A percentile compares a stretch with the other conserved stretches of the same genome.
Conservation (phyloP, 2,329 filamentous ascomycete species). For the Fusarium proliferatum region DNA sequence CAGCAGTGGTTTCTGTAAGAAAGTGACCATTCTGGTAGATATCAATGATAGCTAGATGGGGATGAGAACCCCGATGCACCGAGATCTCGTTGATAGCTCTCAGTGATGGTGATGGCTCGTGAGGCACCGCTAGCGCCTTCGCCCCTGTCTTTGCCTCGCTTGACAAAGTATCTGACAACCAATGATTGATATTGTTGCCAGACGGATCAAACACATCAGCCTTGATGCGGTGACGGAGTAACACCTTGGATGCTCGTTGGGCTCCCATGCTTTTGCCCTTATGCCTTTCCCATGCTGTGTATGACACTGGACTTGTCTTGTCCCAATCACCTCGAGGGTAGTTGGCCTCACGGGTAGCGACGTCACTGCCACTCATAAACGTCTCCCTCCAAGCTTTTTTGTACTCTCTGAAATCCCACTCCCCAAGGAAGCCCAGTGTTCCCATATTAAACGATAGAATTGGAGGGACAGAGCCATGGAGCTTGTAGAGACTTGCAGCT, state of each 20-base stretch:
- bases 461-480: conserved; percentile 83
- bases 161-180: conserved; percentile 59
- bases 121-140: conserved; percentile 50
- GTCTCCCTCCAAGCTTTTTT: conserved; percentile 93
- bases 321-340: conserved; percentile 48
- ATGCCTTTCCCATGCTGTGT: conserved; percentile 74
- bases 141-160: conserved; percentile 56
- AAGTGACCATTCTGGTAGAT: conserved; percentile 91
- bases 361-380: conserved; percentile 79
- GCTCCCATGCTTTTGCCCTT: conserved; percentile 85
- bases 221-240: conserved; percentile 87
- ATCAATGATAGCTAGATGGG: conserved; percentile 91
- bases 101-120: conserved; percentile 56
- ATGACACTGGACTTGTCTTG: conserved; percentile 23
- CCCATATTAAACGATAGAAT: conserved; percentile 98
- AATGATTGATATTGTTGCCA: conserved; percentile 69
- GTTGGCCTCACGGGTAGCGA: conserved; percentile 58
- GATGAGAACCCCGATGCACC: conserved; percentile 88
- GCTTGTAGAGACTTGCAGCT: conserved; percentile 71
- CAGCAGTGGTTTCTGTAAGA: conserved; percentile 91
- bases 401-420: conserved; percentile 95
- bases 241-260: conserved; percentile 78
- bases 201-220: conserved; percentile 83
- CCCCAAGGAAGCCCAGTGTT: conserved; percentile 91
- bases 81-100: conserved; percentile 95